Percentiles rank a stretch among this genome's conserved stretches.
These are phyloP conservation scores for Neonectria coccinea DNA, from an alignment of 2,329 filamentous ascomycete genomes.

Conservation along the genomic window DNA sequence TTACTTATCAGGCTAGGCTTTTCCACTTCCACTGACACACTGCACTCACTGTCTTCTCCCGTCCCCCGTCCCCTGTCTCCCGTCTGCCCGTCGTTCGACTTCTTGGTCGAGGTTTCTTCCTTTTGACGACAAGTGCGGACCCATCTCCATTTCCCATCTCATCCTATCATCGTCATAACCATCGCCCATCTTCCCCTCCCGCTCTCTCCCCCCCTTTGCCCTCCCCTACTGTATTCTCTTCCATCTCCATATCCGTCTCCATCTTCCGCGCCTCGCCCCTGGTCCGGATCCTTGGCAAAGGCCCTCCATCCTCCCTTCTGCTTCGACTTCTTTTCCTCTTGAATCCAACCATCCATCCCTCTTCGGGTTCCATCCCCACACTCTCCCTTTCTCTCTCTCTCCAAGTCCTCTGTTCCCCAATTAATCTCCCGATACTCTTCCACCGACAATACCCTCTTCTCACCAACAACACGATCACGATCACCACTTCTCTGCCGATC, in stretches of 20 bases:
- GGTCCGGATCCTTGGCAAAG: not conserved
- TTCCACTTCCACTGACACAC: not conserved
- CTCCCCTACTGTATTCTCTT: not conserved
- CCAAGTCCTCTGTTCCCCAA: not conserved
- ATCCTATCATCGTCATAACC: not conserved
- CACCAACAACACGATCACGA: not conserved
- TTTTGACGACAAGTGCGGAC: not conserved
- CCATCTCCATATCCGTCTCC: conserved; percentile 1
- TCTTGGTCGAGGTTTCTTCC: not conserved
- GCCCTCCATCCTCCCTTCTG: not conserved
- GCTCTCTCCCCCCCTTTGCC: not conserved
- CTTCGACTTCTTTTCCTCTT: conserved; percentile 25
- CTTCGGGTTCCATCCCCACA: not conserved
- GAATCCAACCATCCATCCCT: conserved; percentile 2
- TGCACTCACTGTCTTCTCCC: no score
- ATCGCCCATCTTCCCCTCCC: not conserved
- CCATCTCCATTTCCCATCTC: no score
- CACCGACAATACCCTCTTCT: conserved; percentile 7
- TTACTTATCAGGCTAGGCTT: not conserved
- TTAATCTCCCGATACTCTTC: not conserved
- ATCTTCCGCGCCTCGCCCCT: conserved; percentile 1
- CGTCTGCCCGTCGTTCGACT: not conserved
- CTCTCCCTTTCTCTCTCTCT: not conserved
- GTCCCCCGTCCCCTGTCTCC: no score
- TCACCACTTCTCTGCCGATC: conserved; percentile 14